These are phyloP conservation scores for Mycena pura DNA, from an alignment of 768 basidiomycete species.

Conservation along the genomic window DNA sequence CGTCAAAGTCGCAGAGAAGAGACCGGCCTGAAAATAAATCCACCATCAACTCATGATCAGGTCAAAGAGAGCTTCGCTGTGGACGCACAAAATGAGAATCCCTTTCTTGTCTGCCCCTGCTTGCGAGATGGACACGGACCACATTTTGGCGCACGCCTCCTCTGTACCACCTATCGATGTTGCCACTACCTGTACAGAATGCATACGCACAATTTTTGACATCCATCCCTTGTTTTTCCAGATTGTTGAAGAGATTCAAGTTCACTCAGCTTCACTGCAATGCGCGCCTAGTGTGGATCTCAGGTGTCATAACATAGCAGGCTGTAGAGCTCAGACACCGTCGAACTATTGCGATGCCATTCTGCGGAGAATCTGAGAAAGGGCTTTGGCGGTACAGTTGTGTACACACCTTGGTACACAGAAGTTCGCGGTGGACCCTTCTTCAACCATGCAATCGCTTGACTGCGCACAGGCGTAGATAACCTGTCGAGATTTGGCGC, in stretches of 20 bases:
- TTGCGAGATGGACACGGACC: slow-evolving; percentile 13
- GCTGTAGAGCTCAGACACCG: too few relatives aligned
- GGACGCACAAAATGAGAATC: slow-evolving; percentile 18
- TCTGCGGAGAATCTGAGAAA: too few relatives aligned
- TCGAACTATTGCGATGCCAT: too few relatives aligned
- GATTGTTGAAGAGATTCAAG: neutral
- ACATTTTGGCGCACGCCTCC: slow-evolving; percentile 16
- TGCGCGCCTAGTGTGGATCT: too few relatives aligned
- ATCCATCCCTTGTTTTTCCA: neutral
- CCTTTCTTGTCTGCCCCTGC: slow-evolving; percentile 21
- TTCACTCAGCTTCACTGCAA: too few relatives aligned
- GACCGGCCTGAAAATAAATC: slow-evolving; percentile 17
- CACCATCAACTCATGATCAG: neutral
- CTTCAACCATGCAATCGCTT: too few relatives aligned
- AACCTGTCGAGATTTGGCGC: too few relatives aligned
- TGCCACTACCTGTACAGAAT: neutral
- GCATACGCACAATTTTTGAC: neutral
- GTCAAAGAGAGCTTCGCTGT: neutral
- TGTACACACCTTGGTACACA: too few relatives aligned
- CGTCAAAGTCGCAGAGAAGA: slow-evolving; percentile 29
- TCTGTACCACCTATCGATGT: slow-evolving; percentile 1
- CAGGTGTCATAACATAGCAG: too few relatives aligned
- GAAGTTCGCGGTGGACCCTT: too few relatives aligned
- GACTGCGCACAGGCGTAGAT: too few relatives aligned
- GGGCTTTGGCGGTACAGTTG: too few relatives aligned